A percentile compares a stretch with the other conserved stretches of the same genome.
Evolutionary conservation across 2,329 filamentous ascomycete genomes (phyloP).

Genomic region (Exophiala dermatitidis): DNA sequence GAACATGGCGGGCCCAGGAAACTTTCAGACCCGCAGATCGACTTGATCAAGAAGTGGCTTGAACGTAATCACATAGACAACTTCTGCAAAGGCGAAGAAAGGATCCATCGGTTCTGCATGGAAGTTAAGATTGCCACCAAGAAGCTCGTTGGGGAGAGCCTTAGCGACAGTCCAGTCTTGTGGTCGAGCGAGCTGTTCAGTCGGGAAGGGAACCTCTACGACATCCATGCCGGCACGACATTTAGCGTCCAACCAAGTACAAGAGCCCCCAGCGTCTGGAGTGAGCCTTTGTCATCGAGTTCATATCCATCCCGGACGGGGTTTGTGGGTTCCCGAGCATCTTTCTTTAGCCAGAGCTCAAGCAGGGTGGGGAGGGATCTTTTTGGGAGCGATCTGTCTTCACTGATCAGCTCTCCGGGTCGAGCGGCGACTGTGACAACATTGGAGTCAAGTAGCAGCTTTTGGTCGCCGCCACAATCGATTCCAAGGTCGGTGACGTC

Average conservation of each 20-base stretch:
- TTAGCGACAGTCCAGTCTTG: conserved; percentile 76
- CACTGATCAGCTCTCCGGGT: conserved; percentile 50
- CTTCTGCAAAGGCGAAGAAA: conserved; percentile 88
- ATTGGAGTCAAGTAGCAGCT: conserved; percentile 69
- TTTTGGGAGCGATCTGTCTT: conserved; percentile 55
- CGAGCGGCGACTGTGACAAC: conserved; percentile 63
- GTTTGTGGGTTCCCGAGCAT: conserved; percentile 39
- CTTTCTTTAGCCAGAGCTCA: conserved; percentile 64
- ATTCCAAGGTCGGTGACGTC: conserved; percentile 34
- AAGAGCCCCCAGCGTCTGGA: conserved; percentile 39
- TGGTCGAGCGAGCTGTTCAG: conserved; percentile 89
- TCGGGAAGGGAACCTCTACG: conserved; percentile 51
- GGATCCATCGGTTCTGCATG: conserved; percentile 87
- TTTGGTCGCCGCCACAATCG: conserved; percentile 74
- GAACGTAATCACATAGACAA: conserved; percentile 77
- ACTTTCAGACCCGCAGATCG: conserved; percentile 88
- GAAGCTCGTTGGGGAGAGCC: conserved; percentile 75
- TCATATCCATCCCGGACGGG: conserved; percentile 28
- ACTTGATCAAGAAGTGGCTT: conserved; percentile 76
- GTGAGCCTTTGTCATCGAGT: conserved; percentile 36
- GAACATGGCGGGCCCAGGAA: conserved; percentile 91
- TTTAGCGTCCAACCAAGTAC: conserved; percentile 40
- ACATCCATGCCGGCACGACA: conserved; percentile 35
- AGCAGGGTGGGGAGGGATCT: conserved; percentile 51
- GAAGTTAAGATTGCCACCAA: conserved; percentile 82